A percentile compares a stretch with the other conserved stretches of the same genome.
These are phyloP conservation scores for Haematococcus lacustris DNA, from an alignment of 139 green algal genomes.

Conservation along the genomic window DNA sequence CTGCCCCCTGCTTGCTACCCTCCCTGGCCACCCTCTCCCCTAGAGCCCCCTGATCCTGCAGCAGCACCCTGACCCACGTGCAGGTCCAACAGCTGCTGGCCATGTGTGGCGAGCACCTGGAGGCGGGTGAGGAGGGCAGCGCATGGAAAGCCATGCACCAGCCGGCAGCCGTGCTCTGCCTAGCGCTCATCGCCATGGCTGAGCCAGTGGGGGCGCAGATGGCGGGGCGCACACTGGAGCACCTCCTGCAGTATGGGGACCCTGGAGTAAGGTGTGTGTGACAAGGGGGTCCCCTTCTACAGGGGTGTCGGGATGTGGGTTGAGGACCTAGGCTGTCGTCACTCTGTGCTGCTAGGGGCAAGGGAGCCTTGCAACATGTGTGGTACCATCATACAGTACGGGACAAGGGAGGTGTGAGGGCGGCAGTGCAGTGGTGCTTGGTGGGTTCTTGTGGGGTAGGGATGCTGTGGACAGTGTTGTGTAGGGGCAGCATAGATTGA, in stretches of 20 bases:
- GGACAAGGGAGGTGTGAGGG: not conserved
- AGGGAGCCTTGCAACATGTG: not conserved
- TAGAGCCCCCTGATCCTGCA: too few species aligned
- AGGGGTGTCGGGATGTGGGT: not conserved
- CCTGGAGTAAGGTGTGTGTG: slow-evolving; percentile 4
- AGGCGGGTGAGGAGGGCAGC: slow-evolving; percentile 50
- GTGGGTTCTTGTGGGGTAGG: not conserved
- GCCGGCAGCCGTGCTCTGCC: slow-evolving; percentile 75
- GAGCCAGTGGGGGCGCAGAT: slow-evolving; percentile 91
- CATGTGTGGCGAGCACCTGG: slow-evolving; percentile 80
- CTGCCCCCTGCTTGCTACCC: too few species aligned
- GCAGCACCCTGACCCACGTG: too few species aligned
- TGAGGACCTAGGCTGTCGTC: not conserved
- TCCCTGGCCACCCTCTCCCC: too few species aligned
- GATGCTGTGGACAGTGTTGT: not conserved
- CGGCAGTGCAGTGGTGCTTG: not conserved
- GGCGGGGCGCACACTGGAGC: slow-evolving; percentile 81
- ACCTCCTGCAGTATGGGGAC: slow-evolving; percentile 79
- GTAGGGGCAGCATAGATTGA: too few species aligned
- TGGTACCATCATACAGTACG: too few species aligned
- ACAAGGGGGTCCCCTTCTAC: not conserved
- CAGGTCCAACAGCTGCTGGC: slow-evolving; percentile 90
- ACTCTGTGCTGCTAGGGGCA: not conserved
- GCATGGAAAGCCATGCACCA: slow-evolving; percentile 76
- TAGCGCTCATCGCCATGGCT: slow-evolving; percentile 88